Evolutionary conservation across 345 rosid genomes (phyloP).

Genomic region (Citrus inodora): DNA sequence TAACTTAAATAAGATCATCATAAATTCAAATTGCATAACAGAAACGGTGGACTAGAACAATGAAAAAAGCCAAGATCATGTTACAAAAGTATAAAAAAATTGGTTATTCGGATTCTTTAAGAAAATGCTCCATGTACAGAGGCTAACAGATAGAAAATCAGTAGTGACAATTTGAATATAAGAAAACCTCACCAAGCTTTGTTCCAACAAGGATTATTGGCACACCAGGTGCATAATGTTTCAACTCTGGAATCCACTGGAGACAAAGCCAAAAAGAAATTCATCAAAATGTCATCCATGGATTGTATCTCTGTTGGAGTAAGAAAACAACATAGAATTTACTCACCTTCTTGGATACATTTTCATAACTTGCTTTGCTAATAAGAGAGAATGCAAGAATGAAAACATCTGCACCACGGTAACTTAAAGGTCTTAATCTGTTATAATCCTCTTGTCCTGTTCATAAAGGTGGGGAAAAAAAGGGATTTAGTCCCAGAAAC

Average conservation of each 20-base stretch:
- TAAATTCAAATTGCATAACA: neutral
- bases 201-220: conserved; percentile 91
- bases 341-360: conserved; percentile 83
- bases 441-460: conserved; percentile 96
- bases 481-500: neutral
- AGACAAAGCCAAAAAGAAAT: conserved; percentile 13
- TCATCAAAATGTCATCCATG: neutral
- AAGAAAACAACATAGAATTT: neutral
- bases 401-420: conserved; percentile 96
- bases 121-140: neutral
- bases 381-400: conserved; percentile 92
- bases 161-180: neutral
- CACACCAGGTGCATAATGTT: conserved; percentile 93
- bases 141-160: neutral
- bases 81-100: neutral
- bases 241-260: conserved; percentile 99
- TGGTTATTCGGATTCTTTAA: neutral
- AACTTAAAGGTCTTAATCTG: conserved; percentile 86
- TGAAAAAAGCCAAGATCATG: too few species aligned
- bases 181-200: conserved; percentile 66
- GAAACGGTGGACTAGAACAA: neutral
- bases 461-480: neutral
- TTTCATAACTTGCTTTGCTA: conserved; percentile 99
- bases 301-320: neutral
- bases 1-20: neutral